phyloP scores from a whole-genome alignment of 805 yeast species.

The Saccharomycopsis sp. region DNA sequence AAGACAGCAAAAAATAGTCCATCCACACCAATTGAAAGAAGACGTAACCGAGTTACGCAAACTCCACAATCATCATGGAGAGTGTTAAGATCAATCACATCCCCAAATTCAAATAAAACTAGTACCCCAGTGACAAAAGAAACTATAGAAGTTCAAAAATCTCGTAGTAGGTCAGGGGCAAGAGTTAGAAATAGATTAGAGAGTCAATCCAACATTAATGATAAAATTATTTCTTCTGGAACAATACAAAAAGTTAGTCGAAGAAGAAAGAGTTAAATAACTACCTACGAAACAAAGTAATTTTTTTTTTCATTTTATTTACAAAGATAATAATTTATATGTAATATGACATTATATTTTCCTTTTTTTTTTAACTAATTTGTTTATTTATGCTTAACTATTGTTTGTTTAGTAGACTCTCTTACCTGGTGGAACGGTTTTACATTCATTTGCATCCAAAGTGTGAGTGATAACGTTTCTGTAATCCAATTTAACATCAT shows the following conservation, averaged over 20 bases:
- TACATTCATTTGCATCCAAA: slow-evolving; percentile 86
- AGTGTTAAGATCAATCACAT: slow-evolving; percentile 23
- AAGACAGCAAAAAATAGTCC: not conserved
- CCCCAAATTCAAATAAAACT: slow-evolving; percentile 25
- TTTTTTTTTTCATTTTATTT: not conserved
- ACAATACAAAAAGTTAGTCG: slow-evolving; percentile 17
- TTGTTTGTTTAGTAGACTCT: slow-evolving; percentile 65
- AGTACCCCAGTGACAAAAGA: not conserved
- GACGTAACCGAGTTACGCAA: slow-evolving; percentile 11
- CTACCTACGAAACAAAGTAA: not conserved
- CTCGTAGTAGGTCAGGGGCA: slow-evolving; percentile 25
- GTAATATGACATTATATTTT: no score
- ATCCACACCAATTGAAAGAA: slow-evolving; percentile 10
- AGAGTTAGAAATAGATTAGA: slow-evolving; percentile 28
- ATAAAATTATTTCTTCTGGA: slow-evolving; percentile 16
- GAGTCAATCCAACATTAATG: slow-evolving; percentile 20
- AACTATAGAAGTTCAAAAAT: slow-evolving; percentile 8
- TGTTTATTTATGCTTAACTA: not conserved
- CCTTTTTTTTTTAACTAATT: no score
- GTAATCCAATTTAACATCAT: slow-evolving; percentile 67
- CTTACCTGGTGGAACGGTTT: slow-evolving; percentile 93
- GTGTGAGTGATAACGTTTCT: slow-evolving; percentile 80
- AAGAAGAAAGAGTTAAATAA: slow-evolving; percentile 10
- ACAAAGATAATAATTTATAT: not conserved
- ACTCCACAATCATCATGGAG: slow-evolving; percentile 21